Evolutionary conservation across 2,329 filamentous ascomycete genomes (phyloP).

Genomic region (Talaromyces sp.): DNA sequence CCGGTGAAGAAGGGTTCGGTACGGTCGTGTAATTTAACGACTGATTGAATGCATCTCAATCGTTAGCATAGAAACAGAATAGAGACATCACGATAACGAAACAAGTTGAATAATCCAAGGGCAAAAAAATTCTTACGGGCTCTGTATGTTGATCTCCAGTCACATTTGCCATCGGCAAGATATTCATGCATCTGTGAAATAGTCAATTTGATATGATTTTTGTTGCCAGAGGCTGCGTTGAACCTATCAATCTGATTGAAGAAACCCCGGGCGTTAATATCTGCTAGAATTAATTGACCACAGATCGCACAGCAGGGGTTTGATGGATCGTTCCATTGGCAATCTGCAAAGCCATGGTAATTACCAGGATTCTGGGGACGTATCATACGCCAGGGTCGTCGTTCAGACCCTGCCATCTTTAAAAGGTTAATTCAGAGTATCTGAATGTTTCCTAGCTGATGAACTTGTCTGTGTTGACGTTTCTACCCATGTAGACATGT

Average conservation of each 20-base stretch:
- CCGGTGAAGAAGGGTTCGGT: constrained; percentile 3
- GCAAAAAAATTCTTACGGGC: constrained; percentile 1
- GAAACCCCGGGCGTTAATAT: not conserved
- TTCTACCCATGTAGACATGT: not conserved
- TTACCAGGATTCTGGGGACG: not conserved
- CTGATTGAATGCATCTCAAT: not conserved
- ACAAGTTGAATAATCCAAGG: not conserved
- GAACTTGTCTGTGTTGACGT: not conserved
- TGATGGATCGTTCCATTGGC: not conserved
- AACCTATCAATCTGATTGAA: not conserved
- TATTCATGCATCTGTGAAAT: not conserved
- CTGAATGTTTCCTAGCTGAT: not conserved
- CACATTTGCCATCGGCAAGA: not conserved
- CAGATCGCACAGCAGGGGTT: constrained; percentile 5
- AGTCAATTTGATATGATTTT: not conserved
- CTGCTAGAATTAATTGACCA: not conserved
- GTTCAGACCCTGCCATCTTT: not conserved
- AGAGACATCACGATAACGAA: not conserved
- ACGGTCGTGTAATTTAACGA: not conserved
- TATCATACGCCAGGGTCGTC: not conserved
- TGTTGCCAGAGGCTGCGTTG: not conserved
- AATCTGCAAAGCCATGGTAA: not conserved
- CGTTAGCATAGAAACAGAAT: not conserved
- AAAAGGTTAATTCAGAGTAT: not conserved
- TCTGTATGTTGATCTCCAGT: constrained; percentile 15